Percentiles rank a stretch among this genome's conserved stretches.
Conservation (phyloP, 2,329 filamentous ascomycete genomes). For the Rhynchosporium secalis region DNA sequence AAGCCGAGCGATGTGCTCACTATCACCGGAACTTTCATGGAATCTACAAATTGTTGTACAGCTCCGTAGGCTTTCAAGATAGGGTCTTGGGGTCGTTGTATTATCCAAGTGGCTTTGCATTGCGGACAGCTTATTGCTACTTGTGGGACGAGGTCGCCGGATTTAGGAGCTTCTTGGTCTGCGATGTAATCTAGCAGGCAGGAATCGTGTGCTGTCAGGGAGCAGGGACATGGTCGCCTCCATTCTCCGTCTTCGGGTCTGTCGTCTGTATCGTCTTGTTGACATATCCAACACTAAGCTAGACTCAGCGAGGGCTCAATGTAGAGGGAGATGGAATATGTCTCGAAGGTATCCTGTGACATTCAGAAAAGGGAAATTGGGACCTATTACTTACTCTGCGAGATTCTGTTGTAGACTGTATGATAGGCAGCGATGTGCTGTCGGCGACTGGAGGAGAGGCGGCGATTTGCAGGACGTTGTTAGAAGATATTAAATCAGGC, state of each 20-base stretch:
- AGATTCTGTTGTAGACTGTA: slow-evolving; percentile 20
- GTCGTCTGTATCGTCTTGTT: slow-evolving; percentile 55
- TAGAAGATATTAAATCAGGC: slow-evolving; percentile 5
- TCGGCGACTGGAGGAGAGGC: not conserved
- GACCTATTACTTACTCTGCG: slow-evolving; percentile 38
- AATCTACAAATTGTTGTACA: slow-evolving; percentile 28
- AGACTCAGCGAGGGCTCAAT: no score
- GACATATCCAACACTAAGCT: slow-evolving; percentile 60
- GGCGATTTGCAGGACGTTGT: slow-evolving; percentile 4
- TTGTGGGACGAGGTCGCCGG: slow-evolving; percentile 48
- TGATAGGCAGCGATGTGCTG: not conserved
- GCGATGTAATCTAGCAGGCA: slow-evolving; percentile 91
- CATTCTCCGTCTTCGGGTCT: slow-evolving; percentile 56
- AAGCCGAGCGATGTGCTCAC: slow-evolving; percentile 42
- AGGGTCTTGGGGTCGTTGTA: slow-evolving; percentile 73
- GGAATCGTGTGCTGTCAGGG: slow-evolving; percentile 84
- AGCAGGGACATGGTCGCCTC: slow-evolving; percentile 89
- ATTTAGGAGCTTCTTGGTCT: slow-evolving; percentile 72
- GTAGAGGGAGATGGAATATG: no score
- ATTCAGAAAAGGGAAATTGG: no score
- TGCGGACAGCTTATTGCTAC: slow-evolving; percentile 80
- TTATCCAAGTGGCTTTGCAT: slow-evolving; percentile 78
- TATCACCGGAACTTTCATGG: slow-evolving; percentile 35
- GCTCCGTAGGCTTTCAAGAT: slow-evolving; percentile 52
- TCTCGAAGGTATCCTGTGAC: no score